Percentiles rank a stretch among this genome's conserved stretches.
Conservation (phyloP, 2,329 filamentous ascomycete genomes). For the Apiospora saccharicola region DNA sequence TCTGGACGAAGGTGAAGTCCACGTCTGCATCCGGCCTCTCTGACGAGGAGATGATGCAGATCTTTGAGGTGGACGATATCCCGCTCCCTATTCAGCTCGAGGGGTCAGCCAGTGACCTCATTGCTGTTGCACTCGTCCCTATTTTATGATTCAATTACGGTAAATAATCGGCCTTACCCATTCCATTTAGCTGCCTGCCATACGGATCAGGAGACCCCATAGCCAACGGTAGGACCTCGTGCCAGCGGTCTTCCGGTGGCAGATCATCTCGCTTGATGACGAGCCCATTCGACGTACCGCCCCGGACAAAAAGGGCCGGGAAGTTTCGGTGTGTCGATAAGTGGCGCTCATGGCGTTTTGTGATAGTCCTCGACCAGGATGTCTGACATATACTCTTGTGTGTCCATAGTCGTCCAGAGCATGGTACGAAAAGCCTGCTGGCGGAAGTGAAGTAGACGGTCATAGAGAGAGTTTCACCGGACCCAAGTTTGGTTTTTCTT, state of each 20-base stretch:
- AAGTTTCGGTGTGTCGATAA: conserved; percentile 30
- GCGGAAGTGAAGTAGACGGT: background rate
- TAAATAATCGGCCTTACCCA: conserved; percentile 53
- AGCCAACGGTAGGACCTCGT: conserved; percentile 35
- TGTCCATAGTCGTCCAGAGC: background rate
- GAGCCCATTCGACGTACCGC: conserved; percentile 43
- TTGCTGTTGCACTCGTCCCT: too few relatives aligned
- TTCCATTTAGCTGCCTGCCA: conserved; percentile 75
- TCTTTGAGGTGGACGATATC: conserved; percentile 59
- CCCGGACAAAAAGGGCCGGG: conserved; percentile 49
- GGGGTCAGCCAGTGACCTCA: background rate
- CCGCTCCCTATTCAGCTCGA: conserved; percentile 18
- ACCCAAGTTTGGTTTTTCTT: background rate
- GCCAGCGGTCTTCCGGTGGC: conserved; percentile 46
- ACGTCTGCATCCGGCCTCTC: conserved; percentile 42
- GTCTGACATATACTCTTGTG: background rate
- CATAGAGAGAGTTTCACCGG: background rate
- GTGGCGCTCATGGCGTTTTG: background rate
- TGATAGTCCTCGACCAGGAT: background rate
- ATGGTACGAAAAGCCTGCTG: background rate
- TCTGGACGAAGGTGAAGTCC: conserved; percentile 52
- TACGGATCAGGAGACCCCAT: conserved; percentile 59
- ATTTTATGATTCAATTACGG: background rate
- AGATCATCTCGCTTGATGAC: conserved; percentile 46
- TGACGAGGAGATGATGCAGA: conserved; percentile 69